Conservation (phyloP, 176 grass and related monocot species). For the Cenchrus americanus region DNA sequence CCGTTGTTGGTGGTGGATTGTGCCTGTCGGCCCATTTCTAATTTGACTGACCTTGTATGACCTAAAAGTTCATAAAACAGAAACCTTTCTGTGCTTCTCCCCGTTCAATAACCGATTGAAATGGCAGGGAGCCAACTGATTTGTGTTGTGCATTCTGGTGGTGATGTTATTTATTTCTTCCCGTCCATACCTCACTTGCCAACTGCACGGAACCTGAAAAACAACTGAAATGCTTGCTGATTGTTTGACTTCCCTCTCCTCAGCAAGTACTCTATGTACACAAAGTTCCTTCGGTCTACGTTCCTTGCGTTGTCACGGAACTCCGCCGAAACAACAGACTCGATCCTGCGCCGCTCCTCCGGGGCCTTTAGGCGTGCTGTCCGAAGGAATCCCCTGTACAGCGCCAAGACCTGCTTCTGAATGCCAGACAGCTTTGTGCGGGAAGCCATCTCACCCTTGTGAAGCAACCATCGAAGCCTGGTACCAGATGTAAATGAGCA, state of each 20-base stretch:
- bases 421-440: conserved; percentile 78
- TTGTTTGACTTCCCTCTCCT: conserved; percentile 77
- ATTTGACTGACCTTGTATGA: background rate
- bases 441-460: conserved; percentile 66
- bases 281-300: conserved; percentile 83
- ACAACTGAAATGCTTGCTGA: background rate
- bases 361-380: conserved; percentile 59
- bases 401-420: conserved; percentile 76
- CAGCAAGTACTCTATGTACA: conserved; percentile 94
- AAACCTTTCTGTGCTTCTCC: background rate
- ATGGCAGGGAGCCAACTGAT: background rate
- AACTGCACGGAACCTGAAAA: background rate
- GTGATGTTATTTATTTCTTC: background rate
- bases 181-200: background rate
- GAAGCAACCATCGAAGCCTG: conserved; percentile 25
- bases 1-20: background rate
- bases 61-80: background rate
- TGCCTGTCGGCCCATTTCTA: background rate
- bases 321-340: conserved; percentile 69
- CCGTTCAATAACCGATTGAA: no score
- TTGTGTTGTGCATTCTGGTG: background rate
- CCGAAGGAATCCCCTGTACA: conserved; percentile 84
- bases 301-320: conserved; percentile 70
- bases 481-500: background rate
- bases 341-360: conserved; percentile 66